Evolutionary conservation across 1,284 basidiomycete genomes (phyloP), one percentile per base, ranked within the genome.

Genomic region (Moesziomyces globuligerus): DNA sequence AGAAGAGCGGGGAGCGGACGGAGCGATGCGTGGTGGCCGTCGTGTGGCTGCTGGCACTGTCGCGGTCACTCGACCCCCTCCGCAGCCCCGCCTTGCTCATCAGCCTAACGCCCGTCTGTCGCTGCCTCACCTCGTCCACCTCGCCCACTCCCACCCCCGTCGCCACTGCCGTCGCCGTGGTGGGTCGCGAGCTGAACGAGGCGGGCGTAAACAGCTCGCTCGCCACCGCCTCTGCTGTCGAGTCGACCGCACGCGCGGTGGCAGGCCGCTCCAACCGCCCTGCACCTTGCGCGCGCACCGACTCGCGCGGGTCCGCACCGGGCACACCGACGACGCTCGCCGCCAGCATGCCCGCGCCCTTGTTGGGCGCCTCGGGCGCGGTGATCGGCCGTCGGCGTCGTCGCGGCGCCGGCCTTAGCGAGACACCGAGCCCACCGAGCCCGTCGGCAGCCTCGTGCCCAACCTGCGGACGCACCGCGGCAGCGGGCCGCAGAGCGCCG

Each of bases 1-100:
- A 43, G 9, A 49, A 21, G 5, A 18, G 23, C 13, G 49, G 40
- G 32, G 49, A 51, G 7, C 39, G 28, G 13, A 37, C 32, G 28
- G 40, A 48, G 15, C 42, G 9, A 11, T 39, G 43, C 20, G 56
- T 32, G 2, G 29, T 32, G 11, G 29, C 29, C 9, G 29, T 32
- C 13, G 13, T 47, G 32, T 59, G 56, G 37, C 44, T 59, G 28
- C 29, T 43, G 13, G 42, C 21, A 26, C 56, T 59, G 17, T 52
- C 56, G 9, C 38, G 8, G 32, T 59, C 56, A 36, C 49, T 52
- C 4, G 49, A 52, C 7, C 56, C 49, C n/a, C 42, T 21, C 4
- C 37, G 28, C n/a, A n/a, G n/a, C n/a, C n/a, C n/a, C n/a, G n/a
- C n/a, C n/a, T 7, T 26, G 23, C 15, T 4, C 11, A 23, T 26